phyloP scores from a whole-genome alignment of 805 yeast genomes.

The Saccharomyces mikatae region DNA sequence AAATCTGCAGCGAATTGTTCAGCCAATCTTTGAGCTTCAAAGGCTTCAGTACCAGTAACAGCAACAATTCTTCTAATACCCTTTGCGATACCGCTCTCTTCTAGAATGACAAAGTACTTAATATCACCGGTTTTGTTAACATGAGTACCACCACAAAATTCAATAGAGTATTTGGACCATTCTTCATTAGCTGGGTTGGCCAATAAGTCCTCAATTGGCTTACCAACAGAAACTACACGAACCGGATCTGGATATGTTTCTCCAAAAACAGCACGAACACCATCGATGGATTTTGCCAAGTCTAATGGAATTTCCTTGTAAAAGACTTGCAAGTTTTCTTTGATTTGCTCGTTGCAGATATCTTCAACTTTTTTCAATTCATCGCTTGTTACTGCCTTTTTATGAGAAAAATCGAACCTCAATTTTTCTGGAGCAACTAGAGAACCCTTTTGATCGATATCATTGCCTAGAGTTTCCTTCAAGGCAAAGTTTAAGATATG shows the following conservation, averaged over 20 bases:
- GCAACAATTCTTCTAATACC: slow-evolving; percentile 98
- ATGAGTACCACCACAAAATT: slow-evolving; percentile 99
- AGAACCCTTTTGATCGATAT: slow-evolving; percentile 93
- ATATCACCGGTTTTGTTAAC: slow-evolving; percentile 88
- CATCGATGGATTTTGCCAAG: slow-evolving; percentile 64
- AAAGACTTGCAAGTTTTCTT: slow-evolving; percentile 62
- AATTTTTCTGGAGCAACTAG: slow-evolving; percentile 90
- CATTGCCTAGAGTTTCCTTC: slow-evolving; percentile 77
- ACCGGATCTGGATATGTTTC: slow-evolving; percentile 99
- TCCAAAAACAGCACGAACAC: slow-evolving; percentile 96
- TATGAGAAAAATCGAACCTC: slow-evolving; percentile 93
- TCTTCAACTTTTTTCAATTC: slow-evolving; percentile 73
- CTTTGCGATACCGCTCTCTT: slow-evolving; percentile 96
- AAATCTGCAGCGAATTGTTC: slow-evolving; percentile 57
- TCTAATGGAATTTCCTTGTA: slow-evolving; percentile 75
- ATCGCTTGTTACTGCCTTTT: slow-evolving; percentile 64
- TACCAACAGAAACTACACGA: slow-evolving; percentile 93
- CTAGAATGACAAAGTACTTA: slow-evolving; percentile 79
- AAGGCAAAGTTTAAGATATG: slow-evolving; percentile 87
- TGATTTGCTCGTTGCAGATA: slow-evolving; percentile 64
- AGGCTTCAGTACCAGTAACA: slow-evolving; percentile 86
- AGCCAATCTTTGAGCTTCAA: slow-evolving; percentile 82
- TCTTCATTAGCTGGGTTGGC: slow-evolving; percentile 59
- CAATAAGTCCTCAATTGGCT: slow-evolving; percentile 73
- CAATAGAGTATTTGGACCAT: slow-evolving; percentile 77